A percentile compares a stretch with the other conserved stretches of the same genome.
These are phyloP conservation scores for Lyophyllum atratum DNA, from an alignment of 768 basidiomycete genomes.

Conservation along the genomic window DNA sequence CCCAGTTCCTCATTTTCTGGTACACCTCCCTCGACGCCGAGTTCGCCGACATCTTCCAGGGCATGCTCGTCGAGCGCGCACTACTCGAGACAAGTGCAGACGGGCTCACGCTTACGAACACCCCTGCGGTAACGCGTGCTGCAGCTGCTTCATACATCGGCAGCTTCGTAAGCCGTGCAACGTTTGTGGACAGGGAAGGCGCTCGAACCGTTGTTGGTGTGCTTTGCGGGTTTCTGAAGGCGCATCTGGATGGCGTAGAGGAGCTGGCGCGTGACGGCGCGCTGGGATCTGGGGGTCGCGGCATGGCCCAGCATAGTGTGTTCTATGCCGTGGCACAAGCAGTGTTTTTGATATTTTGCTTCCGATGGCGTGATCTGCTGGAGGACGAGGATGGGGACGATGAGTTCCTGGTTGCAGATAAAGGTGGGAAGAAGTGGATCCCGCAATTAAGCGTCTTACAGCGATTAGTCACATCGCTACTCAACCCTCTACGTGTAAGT, in stretches of 20 bases:
- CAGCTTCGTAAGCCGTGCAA: slow-evolving; percentile 87
- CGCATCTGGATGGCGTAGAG: slow-evolving; percentile 75
- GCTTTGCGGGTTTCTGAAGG: slow-evolving; percentile 84
- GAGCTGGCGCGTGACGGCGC: slow-evolving; percentile 43
- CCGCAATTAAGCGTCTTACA: slow-evolving; percentile 75
- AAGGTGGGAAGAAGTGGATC: slow-evolving; percentile 75
- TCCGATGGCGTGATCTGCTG: slow-evolving; percentile 89
- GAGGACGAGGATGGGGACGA: slow-evolving; percentile 62
- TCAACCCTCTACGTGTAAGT: slow-evolving; percentile 88
- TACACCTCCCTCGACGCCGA: slow-evolving; percentile 87
- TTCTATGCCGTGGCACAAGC: slow-evolving; percentile 95
- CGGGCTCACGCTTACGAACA: slow-evolving; percentile 29
- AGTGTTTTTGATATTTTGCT: slow-evolving; percentile 96
- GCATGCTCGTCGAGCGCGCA: slow-evolving; percentile 90
- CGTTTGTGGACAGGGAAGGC: slow-evolving; percentile 76
- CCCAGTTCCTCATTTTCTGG: slow-evolving; percentile 97
- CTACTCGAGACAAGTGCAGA: slow-evolving; percentile 45
- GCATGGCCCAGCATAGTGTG: slow-evolving; percentile 55
- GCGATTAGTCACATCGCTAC: slow-evolving; percentile 72
- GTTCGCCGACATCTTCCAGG: slow-evolving; percentile 92
- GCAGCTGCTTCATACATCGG: slow-evolving; percentile 95
- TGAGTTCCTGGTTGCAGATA: slow-evolving; percentile 29
- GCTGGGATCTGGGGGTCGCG: slow-evolving; percentile 19
- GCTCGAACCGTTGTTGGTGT: slow-evolving; percentile 75
- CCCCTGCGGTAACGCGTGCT: slow-evolving; percentile 78